Base-by-base conservation (phyloP, 2,329 filamentous ascomycete species). In the Aspergillus spinulosporus region DNA sequence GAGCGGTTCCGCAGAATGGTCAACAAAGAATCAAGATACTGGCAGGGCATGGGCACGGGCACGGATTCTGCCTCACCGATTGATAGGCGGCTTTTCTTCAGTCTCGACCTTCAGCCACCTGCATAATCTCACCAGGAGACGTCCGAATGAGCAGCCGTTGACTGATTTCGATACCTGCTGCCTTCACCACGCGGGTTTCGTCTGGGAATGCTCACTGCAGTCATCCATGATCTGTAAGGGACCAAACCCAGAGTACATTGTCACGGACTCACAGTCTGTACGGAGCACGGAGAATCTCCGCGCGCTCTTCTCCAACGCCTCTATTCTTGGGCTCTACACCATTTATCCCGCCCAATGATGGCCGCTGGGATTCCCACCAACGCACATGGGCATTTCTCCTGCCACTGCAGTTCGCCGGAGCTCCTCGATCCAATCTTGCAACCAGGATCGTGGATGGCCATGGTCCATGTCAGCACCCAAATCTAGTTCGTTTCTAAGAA, bases 391-490 rank as follows among this genome's bases (percentile, higher is more conserved):
- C 21, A 21, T 21, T 21, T 21, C 21, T 21, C 21, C 21, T 21
- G 21, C 21, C 21, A 21, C 21, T 21, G 21, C 21, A 21, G 21
- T 21, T 21, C 21, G 21, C 21, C 21, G 21, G 21, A 21, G 21
- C 21, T 21, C 21, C 21, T 21, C 21, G 12, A 42, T 9, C 40
- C 9, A 21, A 9, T 36, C 34, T 37, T 37, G 34, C 31, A 12
- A 37, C 34, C 34, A 12, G 51, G 34, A 21, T 47, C 21, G 21
- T 21, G 21, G 21, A 21, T 21, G 11, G 26, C 51, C 51, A 48
- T 53, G 43, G 21, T 21, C 21, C 21, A 21, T 21, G 21, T 53
- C 51, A 53, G 51, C 51, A 53, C 51, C 51, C 51, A 53, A 53
- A 47, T 32, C 21, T 36, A 39, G 7, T 9, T 26, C 8, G 9